phyloP scores from a whole-genome alignment of 208 protist genomes.

The Leishmania tropica region DNA sequence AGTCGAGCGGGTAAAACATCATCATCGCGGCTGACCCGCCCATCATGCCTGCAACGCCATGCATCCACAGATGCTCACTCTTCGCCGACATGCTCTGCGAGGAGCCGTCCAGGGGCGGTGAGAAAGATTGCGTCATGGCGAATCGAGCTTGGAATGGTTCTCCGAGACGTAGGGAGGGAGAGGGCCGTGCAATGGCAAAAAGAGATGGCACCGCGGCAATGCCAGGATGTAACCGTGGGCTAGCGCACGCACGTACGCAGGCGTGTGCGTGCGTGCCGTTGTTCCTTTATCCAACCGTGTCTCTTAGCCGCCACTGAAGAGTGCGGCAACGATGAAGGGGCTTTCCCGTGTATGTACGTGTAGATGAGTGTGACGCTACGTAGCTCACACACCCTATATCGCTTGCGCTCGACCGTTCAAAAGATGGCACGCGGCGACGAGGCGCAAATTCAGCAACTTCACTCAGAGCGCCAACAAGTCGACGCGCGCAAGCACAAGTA shows the following conservation, averaged over 20 bases:
- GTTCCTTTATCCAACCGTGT: not conserved
- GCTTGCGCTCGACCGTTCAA: too few species aligned
- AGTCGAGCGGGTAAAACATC: slow-evolving; percentile 87
- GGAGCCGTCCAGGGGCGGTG: not conserved
- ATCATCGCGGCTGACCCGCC: slow-evolving; percentile 69
- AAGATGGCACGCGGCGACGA: not conserved
- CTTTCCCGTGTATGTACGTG: not conserved
- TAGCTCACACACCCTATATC: not conserved
- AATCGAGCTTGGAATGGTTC: not conserved
- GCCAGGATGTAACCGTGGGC: not conserved
- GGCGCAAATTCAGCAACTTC: not conserved
- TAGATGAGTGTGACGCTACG: not conserved
- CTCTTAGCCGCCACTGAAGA: not conserved
- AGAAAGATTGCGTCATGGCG: not conserved
- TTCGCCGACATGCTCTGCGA: slow-evolving; percentile 4
- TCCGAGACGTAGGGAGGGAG: not conserved
- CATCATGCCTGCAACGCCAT: slow-evolving; percentile 69
- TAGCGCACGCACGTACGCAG: not conserved
- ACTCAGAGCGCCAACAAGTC: not conserved
- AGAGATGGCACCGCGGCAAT: not conserved
- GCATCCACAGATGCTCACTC: slow-evolving; percentile 64
- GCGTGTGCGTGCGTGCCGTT: not conserved
- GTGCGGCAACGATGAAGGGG: not conserved
- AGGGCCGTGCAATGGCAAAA: not conserved
- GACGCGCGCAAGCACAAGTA: not conserved